A percentile compares a stretch with the other conserved stretches of the same genome.
phyloP scores from a whole-genome alignment of 176 grass and related monocot species.

The Ensete ventricosum region DNA sequence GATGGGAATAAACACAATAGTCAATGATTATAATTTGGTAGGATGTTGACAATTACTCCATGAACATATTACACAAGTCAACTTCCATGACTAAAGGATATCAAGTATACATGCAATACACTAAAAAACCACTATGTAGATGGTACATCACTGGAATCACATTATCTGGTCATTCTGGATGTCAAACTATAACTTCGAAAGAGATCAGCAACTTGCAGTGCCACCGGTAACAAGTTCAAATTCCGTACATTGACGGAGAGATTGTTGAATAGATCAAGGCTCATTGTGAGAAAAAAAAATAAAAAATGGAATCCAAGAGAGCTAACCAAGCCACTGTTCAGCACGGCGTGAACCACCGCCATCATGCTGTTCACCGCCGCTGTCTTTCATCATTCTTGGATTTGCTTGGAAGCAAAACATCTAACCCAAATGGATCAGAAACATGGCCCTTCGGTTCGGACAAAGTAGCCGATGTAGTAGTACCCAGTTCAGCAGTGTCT shows the following conservation, averaged over 20 bases:
- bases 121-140: no score
- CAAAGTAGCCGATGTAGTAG: background rate
- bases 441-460: slow-evolving; percentile 18
- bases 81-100: no score
- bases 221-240: no score
- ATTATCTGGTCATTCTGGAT: background rate
- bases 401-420: slow-evolving; percentile 41
- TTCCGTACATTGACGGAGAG: background rate
- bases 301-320: background rate
- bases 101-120: no score
- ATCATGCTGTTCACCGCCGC: background rate
- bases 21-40: no score
- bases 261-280: background rate
- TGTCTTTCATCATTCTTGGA: slow-evolving; percentile 41
- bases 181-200: background rate
- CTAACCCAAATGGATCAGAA: slow-evolving; percentile 83
- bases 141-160: no score
- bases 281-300: background rate
- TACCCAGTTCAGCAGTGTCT: slow-evolving; percentile 12
- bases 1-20: no score
- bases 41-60: no score
- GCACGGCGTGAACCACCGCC: slow-evolving; percentile 53
- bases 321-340: slow-evolving; percentile 62
- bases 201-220: background rate
- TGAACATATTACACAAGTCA: no score